phyloP scores from a whole-genome alignment of 305 asterid species.

The Fraxinus baroniana region DNA sequence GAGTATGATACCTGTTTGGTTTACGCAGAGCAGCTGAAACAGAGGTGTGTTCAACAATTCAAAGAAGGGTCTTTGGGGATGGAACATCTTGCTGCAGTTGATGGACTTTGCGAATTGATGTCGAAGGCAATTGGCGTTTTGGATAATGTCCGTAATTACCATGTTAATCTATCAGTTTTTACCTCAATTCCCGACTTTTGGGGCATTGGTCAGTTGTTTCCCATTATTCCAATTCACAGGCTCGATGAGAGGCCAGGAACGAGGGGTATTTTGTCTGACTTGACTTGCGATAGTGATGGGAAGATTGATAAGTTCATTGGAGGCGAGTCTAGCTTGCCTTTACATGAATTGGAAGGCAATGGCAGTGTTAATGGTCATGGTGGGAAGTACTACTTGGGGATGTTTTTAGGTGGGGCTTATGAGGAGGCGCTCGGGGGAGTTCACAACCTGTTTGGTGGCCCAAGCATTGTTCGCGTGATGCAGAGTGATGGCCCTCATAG shows the following conservation, averaged over 20 bases:
- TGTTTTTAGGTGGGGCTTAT: conserved; percentile 97
- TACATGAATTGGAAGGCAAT: conserved; percentile 55
- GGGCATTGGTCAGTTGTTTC: conserved; percentile 87
- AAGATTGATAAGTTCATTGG: conserved; percentile 89
- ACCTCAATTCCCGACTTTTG: conserved; percentile 97
- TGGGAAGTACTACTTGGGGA: conserved; percentile 69
- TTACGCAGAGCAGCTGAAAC: conserved; percentile 78
- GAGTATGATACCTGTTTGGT: conserved; percentile 61
- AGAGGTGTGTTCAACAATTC: conserved; percentile 83
- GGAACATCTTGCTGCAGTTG: conserved; percentile 82
- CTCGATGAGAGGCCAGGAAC: conserved; percentile 66
- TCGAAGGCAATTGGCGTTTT: conserved; percentile 62
- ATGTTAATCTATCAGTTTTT: conserved; percentile 79
- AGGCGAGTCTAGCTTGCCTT: conserved; percentile 80
- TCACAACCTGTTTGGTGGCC: conserved; percentile 94
- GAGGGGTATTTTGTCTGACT: conserved; percentile 70
- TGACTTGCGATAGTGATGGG: conserved; percentile 97
- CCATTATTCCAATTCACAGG: conserved; percentile 83
- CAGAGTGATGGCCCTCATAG: conserved; percentile 91
- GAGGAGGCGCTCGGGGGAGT: conserved; percentile 91
- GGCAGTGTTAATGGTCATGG: conserved; percentile 31
- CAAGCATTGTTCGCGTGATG: conserved; percentile 80
- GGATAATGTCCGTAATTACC: conserved; percentile 62
- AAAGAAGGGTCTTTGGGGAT: conserved; percentile 74
- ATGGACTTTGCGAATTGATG: conserved; percentile 70